These are phyloP conservation scores for Diaporthe batatas DNA, from an alignment of 2,329 filamentous ascomycete genomes.

Conservation along the genomic window DNA sequence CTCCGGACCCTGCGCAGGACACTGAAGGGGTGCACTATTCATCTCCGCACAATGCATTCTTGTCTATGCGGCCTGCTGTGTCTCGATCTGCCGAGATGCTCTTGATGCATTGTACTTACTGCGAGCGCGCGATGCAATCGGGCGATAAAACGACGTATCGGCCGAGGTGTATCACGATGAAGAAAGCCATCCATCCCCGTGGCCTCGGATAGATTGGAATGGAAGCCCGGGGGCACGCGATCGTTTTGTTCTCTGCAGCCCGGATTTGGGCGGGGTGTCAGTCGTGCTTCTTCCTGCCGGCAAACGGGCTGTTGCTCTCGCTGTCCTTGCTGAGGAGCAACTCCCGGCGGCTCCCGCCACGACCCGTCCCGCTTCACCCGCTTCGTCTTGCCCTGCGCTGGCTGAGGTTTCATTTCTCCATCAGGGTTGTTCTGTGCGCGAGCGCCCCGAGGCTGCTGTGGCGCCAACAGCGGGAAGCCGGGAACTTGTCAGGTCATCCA, in stretches of 20 bases:
- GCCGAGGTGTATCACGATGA: conserved; percentile 23
- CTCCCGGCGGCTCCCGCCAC: conserved; percentile 34
- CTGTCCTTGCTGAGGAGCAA: conserved; percentile 25
- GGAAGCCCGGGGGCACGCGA: conserved; percentile 22
- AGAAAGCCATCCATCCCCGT: conserved; percentile 7
- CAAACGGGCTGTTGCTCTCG: conserved; percentile 14
- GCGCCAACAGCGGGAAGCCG: conserved; percentile 32
- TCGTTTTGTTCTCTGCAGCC: conserved; percentile 19
- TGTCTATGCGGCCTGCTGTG: conserved; percentile 2
- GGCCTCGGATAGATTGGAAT: conserved; percentile 30
- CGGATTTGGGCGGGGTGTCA: conserved; percentile 15
- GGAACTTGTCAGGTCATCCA: conserved; percentile 17
- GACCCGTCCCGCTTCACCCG: conserved; percentile 35
- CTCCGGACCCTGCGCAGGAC: background rate
- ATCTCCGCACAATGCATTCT: conserved; percentile 11
- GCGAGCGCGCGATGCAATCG: conserved; percentile 6
- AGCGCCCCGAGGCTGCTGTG: conserved; percentile 20
- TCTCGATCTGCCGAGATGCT: conserved; percentile 16
- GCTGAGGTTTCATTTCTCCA: conserved; percentile 30
- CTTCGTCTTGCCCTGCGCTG: conserved; percentile 27
- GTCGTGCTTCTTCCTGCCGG: conserved; percentile 23
- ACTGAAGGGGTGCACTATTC: background rate
- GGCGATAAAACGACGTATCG: conserved; percentile 25
- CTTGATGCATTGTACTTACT: background rate
- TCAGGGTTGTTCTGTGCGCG: conserved; percentile 25